These are phyloP conservation scores for Boletus barrowsii DNA, from an alignment of 768 basidiomycete genomes.

Conservation along the genomic window DNA sequence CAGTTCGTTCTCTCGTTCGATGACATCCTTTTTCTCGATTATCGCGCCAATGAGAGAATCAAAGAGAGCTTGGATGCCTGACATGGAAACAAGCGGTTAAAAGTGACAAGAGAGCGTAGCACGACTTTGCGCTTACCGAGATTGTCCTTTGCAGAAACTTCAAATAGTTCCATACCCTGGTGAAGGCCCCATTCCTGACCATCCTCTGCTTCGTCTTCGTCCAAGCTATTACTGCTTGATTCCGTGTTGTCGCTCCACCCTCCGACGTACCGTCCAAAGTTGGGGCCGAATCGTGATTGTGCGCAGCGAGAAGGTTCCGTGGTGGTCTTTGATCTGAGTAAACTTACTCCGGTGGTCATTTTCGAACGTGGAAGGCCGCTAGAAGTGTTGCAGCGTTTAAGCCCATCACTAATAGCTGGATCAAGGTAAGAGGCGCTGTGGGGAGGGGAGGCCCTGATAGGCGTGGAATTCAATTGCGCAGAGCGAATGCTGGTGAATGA, in stretches of 20 bases:
- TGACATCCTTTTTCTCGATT: conserved; percentile 70
- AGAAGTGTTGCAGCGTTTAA: conserved; percentile 52
- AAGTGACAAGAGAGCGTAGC: conserved; percentile 6
- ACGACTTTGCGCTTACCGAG: conserved; percentile 44
- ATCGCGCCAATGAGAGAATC: conserved; percentile 76
- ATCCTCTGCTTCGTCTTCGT: conserved; percentile 57
- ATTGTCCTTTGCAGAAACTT: conserved; percentile 91
- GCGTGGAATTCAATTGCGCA: conserved; percentile 48
- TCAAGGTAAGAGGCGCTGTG: conserved; percentile 64
- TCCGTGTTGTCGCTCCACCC: conserved; percentile 58
- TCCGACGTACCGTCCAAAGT: conserved; percentile 48
- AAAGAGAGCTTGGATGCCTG: conserved; percentile 82
- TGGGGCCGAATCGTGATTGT: conserved; percentile 56
- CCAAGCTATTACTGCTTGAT: conserved; percentile 62
- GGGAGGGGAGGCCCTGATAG: conserved; percentile 46
- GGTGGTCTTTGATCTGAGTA: conserved; percentile 27
- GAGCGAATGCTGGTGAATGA: conserved; percentile 56
- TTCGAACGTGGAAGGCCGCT: conserved; percentile 48
- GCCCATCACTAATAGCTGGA: conserved; percentile 50
- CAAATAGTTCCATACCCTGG: conserved; percentile 84
- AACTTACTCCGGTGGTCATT: conserved; percentile 39
- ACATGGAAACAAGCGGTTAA: conserved; percentile 4
- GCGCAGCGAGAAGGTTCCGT: conserved; percentile 41
- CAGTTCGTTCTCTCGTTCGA: conserved; percentile 77
- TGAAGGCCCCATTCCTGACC: conserved; percentile 70